These are phyloP conservation scores for Cubamyces lactineus DNA, from an alignment of 768 basidiomycete species.

Conservation along the genomic window DNA sequence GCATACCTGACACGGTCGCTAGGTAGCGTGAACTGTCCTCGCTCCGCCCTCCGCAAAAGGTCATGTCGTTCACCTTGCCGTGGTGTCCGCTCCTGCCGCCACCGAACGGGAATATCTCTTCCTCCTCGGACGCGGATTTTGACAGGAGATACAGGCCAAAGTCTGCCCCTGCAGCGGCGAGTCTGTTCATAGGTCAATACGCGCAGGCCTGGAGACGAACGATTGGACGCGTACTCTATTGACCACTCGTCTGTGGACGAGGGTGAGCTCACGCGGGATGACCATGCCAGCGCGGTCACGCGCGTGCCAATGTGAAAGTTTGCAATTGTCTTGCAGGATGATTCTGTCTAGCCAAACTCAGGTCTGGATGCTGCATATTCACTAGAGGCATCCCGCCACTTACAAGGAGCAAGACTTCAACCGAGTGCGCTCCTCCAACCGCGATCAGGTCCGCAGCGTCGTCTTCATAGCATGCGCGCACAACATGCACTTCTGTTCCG, in stretches of 20 bases:
- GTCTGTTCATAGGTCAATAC: constrained; percentile 43
- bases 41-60: constrained; percentile 76
- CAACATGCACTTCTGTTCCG: constrained; percentile 59
- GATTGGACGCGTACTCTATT: constrained; percentile 57
- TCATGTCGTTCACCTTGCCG: constrained; percentile 75
- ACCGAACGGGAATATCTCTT: constrained; percentile 70
- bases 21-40: constrained; percentile 73
- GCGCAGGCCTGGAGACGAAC: background rate
- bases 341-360: constrained; percentile 40
- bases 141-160: constrained; percentile 73
- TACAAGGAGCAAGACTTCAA: constrained; percentile 70
- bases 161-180: constrained; percentile 68
- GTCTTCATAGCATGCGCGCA: constrained; percentile 64
- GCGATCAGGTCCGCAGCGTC: constrained; percentile 73
- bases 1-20: constrained; percentile 76
- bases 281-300: constrained; percentile 80
- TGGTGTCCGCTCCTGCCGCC: constrained; percentile 84
- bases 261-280: constrained; percentile 68
- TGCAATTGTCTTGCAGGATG: constrained; percentile 55
- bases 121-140: constrained; percentile 50
- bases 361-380: constrained; percentile 12
- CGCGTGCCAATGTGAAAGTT: constrained; percentile 74
- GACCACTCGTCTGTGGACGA: constrained; percentile 66
- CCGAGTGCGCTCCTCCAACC: constrained; percentile 71
- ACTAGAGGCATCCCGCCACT: constrained; percentile 32